Conservation (phyloP, 75 land plant genomes). For the Gnetum montanum region DNA sequence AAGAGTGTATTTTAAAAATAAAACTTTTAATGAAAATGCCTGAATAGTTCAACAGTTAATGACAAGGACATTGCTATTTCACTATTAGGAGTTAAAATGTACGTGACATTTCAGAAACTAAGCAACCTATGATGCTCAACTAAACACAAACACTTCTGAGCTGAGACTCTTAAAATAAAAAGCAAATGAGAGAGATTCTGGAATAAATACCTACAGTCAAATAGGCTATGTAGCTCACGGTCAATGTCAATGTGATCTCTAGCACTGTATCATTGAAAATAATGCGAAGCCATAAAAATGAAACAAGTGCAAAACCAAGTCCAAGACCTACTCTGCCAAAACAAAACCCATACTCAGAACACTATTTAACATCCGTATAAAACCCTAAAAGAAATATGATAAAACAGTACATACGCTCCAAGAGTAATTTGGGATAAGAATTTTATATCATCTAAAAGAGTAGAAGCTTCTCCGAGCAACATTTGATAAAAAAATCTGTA, state of each 20-base stretch:
- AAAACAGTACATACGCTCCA: slow-evolving; percentile 73
- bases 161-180: too few relatives aligned
- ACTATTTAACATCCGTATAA: background rate
- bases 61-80: too few relatives aligned
- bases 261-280: slow-evolving; percentile 94
- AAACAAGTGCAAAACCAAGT: slow-evolving; percentile 65
- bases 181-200: too few relatives aligned
- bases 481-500: slow-evolving; percentile 71
- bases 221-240: slow-evolving; percentile 71
- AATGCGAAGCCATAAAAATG: slow-evolving; percentile 76
- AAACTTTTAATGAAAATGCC: too few relatives aligned
- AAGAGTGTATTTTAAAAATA: too few relatives aligned
- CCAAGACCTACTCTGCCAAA: slow-evolving; percentile 78
- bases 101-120: too few relatives aligned
- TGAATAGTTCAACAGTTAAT: too few relatives aligned
- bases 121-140: too few relatives aligned
- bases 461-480: slow-evolving; percentile 67
- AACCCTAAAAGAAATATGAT: background rate
- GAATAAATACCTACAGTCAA: background rate
- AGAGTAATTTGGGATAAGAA: slow-evolving; percentile 67
- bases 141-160: too few relatives aligned
- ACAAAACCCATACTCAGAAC: background rate
- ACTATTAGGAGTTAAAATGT: too few relatives aligned
- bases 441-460: slow-evolving; percentile 37
- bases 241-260: slow-evolving; percentile 84